A percentile compares a stretch with the other conserved stretches of the same genome.
phyloP scores from a whole-genome alignment of 441 rosid genomes.

The Pelargonium australe region DNA sequence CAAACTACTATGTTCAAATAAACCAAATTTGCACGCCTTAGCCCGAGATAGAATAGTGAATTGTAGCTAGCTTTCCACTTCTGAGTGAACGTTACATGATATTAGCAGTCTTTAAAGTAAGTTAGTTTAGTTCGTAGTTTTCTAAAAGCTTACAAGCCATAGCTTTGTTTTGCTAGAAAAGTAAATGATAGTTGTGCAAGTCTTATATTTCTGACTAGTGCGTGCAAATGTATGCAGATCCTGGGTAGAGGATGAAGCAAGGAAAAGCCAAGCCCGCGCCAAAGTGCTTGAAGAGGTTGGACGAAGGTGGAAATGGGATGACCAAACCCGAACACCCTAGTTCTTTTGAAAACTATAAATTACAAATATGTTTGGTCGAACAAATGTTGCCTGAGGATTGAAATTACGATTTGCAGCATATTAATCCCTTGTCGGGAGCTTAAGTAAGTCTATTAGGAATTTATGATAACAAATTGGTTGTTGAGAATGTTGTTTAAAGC shows the following conservation, averaged over 20 bases:
- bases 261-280: conserved; percentile 81
- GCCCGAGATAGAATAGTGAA: background rate
- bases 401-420: background rate
- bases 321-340: conserved; percentile 28
- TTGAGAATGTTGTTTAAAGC: background rate
- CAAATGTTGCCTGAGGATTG: background rate
- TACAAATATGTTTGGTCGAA: background rate
- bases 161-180: too few species aligned
- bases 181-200: background rate
- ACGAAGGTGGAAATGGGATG: conserved; percentile 80
- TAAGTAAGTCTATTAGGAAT: background rate
- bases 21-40: too few species aligned
- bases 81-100: too few species aligned
- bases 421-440: background rate
- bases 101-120: too few species aligned
- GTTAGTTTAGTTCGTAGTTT: too few species aligned
- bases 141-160: background rate
- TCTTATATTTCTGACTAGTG: conserved; percentile 13
- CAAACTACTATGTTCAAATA: too few species aligned
- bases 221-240: conserved; percentile 43
- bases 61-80: background rate
- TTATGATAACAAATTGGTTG: background rate
- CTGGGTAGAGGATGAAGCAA: conserved; percentile 93
- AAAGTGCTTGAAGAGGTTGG: conserved; percentile 78
- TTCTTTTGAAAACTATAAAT: too few species aligned